Base-by-base conservation (phyloP, 2,329 filamentous ascomycete species). In the Sporothrix variecibatus region DNA sequence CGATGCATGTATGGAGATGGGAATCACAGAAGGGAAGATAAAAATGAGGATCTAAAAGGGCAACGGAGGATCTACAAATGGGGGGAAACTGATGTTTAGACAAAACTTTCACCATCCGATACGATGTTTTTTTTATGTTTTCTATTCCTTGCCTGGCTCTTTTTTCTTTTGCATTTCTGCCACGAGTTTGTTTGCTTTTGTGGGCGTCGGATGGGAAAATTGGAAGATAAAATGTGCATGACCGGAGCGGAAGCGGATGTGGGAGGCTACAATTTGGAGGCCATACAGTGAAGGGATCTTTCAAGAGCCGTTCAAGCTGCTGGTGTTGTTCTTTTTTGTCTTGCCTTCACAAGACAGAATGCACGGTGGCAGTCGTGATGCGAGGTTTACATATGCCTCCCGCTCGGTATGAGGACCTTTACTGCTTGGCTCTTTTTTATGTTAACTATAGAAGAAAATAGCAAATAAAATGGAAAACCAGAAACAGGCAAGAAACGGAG, bases 41-140 rank as follows among this genome's bases (percentile, higher is more conserved):
- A 51, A 73, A 73, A 43, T 43, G 72, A 69, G 56, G 68, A 71
- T 70, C 15, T 31, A 43, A 8, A 40, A 7, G 46, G 51, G 17
- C 15, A 60, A 46, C 26, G 23, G 38, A 12, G 38, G 62, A 46
- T 28, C 15, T 70, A 53, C 67, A 56, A 51, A 40, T 20, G 49
- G 49, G 40, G 49, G 38, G 31, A 56, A 49, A 43, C 43, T 31
- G 20, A 12, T 73, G 72, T 71, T 53, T 73, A 73, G 72, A 73
- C 72, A 73, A 73, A 65, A 65, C 28, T 49, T 53, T 53, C 46
- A 46, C 64, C 72, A 73, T 73, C 40, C 26, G 38, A 60, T 43
- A 71, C 69, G 68, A 43, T 51, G 23, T 31, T 58, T 67, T 65
- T 65, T 40, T 56, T 73, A 8, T 20, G 4, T 49, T 17, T 43